Percentiles rank a stretch among this genome's conserved stretches.
Evolutionary conservation across 2,329 filamentous ascomycete genomes (phyloP).

Genomic region (Alternaria tenuissima): DNA sequence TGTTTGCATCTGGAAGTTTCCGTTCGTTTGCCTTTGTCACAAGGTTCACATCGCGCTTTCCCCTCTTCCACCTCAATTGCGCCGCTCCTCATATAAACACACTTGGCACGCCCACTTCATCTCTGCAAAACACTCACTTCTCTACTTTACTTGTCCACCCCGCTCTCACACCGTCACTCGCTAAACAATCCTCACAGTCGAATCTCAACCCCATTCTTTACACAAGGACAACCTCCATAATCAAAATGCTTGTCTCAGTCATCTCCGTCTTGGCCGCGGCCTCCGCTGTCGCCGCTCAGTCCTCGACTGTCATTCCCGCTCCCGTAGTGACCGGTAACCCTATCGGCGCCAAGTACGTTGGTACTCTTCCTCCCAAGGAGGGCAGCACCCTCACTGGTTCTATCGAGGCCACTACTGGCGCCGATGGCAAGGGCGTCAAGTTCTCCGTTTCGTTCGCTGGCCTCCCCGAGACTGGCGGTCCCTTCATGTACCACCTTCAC

Average conservation of each 20-base stretch:
- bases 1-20: background rate
- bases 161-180: slow-evolving; percentile 8
- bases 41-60: slow-evolving; percentile 7
- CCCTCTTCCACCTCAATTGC: slow-evolving; percentile 6
- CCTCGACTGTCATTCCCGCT: slow-evolving; percentile 34
- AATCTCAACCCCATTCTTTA: slow-evolving; percentile 14
- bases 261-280: slow-evolving; percentile 42
- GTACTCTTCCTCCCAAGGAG: slow-evolving; percentile 46
- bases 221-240: slow-evolving; percentile 18
- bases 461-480: slow-evolving; percentile 53
- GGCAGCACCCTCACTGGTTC: slow-evolving; percentile 47
- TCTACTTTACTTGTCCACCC: slow-evolving; percentile 3
- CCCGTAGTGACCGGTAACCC: slow-evolving; percentile 50
- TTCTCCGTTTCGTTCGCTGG: slow-evolving; percentile 53
- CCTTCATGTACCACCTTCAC: slow-evolving; percentile 59
- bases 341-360: slow-evolving; percentile 50
- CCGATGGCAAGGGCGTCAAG: slow-evolving; percentile 51
- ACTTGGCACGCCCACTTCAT: slow-evolving; percentile 12
- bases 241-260: slow-evolving; percentile 44
- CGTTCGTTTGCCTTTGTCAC: slow-evolving; percentile 9
- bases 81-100: slow-evolving; percentile 10
- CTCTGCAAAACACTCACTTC: slow-evolving; percentile 3
- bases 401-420: slow-evolving; percentile 42
- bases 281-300: slow-evolving; percentile 40
- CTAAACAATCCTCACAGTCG: slow-evolving; percentile 20